These are phyloP conservation scores for Penicillium nordicum DNA, from an alignment of 2,329 filamentous ascomycete species.

Conservation along the genomic window DNA sequence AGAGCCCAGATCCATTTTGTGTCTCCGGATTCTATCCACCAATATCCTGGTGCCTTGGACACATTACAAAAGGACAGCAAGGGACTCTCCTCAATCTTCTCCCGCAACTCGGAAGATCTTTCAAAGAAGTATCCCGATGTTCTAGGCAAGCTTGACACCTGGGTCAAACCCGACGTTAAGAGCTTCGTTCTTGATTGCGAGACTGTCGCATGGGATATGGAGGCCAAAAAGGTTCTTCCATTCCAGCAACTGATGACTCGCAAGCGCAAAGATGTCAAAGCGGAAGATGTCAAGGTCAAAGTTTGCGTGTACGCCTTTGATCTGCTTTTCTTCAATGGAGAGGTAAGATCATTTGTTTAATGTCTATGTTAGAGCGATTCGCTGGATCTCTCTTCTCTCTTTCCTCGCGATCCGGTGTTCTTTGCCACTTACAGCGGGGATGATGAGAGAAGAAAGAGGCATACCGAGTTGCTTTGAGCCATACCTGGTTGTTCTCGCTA, in stretches of 20 bases:
- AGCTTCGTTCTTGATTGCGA: constrained; percentile 99
- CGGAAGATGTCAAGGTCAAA: constrained; percentile 92
- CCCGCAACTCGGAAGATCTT: constrained; percentile 91
- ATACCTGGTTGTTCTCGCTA: neutral
- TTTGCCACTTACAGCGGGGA: neutral
- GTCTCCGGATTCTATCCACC: constrained; percentile 69
- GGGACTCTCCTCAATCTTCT: constrained; percentile 90
- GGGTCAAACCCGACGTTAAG: constrained; percentile 85
- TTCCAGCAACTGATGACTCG: constrained; percentile 98
- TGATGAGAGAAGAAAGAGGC: neutral
- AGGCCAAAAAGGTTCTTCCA: constrained; percentile 89
- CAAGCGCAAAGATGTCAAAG: constrained; percentile 94
- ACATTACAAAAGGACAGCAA: constrained; percentile 62
- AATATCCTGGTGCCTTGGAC: constrained; percentile 62
- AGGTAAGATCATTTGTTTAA: constrained; percentile 46
- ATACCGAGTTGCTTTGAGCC: neutral
- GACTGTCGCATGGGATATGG: constrained; percentile 94
- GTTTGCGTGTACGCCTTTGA: constrained; percentile 98
- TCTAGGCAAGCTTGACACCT: constrained; percentile 76
- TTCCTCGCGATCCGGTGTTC: neutral
- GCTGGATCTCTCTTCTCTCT: neutral
- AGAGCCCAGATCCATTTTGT: constrained; percentile 98
- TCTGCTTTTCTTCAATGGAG: constrained; percentile 86
- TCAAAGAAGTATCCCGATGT: constrained; percentile 98
- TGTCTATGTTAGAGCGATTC: neutral